Evolutionary conservation across 352 stramenopile species (phyloP).

Genomic region (Pythium apleroticum): DNA sequence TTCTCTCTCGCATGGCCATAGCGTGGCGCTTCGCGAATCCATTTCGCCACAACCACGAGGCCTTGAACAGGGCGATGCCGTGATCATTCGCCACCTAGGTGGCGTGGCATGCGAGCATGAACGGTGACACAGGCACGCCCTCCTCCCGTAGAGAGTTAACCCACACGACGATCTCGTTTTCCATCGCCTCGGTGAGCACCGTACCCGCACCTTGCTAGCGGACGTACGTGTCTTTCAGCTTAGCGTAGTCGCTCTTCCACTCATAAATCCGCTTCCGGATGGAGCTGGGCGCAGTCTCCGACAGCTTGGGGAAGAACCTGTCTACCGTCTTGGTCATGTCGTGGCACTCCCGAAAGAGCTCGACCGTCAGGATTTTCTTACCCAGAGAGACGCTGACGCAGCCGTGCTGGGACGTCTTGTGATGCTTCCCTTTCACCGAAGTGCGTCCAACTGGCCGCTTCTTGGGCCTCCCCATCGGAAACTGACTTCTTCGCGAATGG

Average conservation of each 20-base stretch:
- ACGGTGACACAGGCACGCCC: conserved; percentile 9
- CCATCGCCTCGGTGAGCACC: background rate
- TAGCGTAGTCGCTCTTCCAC: background rate
- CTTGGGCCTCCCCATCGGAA: background rate
- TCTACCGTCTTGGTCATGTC: background rate
- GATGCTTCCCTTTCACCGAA: background rate
- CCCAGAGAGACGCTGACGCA: background rate
- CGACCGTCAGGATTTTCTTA: background rate
- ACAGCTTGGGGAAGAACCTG: background rate
- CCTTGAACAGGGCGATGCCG: background rate
- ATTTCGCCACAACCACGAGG: background rate
- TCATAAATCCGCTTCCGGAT: conserved; percentile 1
- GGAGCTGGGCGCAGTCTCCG: background rate
- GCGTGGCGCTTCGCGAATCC: conserved; percentile 1
- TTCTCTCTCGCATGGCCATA: conserved; percentile 2
- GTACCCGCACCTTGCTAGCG: background rate
- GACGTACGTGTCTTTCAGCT: background rate
- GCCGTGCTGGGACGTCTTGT: background rate
- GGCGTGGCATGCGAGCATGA: conserved; percentile 15
- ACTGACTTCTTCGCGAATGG: background rate
- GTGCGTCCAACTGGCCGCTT: background rate
- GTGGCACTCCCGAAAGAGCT: background rate
- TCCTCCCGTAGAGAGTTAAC: background rate
- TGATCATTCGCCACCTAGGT: background rate
- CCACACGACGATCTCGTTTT: conserved; percentile 5